Evolutionary conservation across 1,284 basidiomycete species (phyloP).

Genomic region (Ganoderma lingzhi): DNA sequence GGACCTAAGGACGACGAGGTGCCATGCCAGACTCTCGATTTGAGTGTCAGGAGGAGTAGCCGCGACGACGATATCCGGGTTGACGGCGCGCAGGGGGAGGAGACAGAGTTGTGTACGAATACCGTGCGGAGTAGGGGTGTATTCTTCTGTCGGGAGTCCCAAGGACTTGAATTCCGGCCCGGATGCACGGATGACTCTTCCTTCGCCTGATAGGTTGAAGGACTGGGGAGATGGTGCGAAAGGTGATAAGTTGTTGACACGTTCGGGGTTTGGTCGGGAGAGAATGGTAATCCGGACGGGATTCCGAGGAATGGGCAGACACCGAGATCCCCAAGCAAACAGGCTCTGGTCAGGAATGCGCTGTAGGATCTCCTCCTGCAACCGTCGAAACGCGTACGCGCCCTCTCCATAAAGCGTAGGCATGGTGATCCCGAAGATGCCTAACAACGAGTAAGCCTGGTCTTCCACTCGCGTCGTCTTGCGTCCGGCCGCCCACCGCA

Average conservation of each 20-base stretch:
- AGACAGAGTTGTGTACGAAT: background rate
- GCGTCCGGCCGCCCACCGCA: conserved; percentile 8
- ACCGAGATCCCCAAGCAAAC: background rate
- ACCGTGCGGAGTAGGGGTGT: background rate
- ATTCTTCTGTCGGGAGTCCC: background rate
- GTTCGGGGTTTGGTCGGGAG: no score
- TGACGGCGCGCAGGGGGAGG: background rate
- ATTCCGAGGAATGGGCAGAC: background rate
- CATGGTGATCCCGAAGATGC: conserved; percentile 9
- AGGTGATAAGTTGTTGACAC: background rate
- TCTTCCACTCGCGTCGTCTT: conserved; percentile 9
- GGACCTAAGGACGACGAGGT: background rate
- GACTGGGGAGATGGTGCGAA: background rate
- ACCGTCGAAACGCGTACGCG: background rate
- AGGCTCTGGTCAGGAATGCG: conserved; percentile 3
- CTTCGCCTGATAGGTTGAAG: background rate
- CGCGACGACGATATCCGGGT: no score
- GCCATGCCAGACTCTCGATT: background rate
- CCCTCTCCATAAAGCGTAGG: conserved; percentile 11
- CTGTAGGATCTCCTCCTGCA: conserved; percentile 13
- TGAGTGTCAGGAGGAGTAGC: no score
- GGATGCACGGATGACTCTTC: background rate
- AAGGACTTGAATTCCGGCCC: background rate
- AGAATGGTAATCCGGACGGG: background rate
- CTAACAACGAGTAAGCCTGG: conserved; percentile 10